Conservation (phyloP, 2,329 filamentous ascomycete genomes). For the Lithohypha guttulata region DNA sequence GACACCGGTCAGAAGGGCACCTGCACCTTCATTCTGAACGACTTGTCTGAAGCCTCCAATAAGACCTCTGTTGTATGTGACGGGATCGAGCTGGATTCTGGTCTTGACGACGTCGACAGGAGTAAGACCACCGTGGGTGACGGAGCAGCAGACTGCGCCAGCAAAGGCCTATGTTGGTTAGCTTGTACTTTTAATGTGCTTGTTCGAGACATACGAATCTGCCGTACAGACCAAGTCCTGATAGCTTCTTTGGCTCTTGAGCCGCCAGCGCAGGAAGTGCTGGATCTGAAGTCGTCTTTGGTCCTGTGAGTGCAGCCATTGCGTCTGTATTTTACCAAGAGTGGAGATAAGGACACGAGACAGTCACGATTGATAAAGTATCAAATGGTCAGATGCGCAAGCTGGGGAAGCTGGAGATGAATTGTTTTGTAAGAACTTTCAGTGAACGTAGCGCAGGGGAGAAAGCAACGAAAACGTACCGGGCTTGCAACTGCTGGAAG, state of each 20-base stretch:
- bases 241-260: conserved; percentile 43
- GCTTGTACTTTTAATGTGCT: neutral
- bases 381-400: no score
- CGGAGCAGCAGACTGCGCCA: conserved; percentile 92
- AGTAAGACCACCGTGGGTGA: conserved; percentile 94
- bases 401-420: no score
- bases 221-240: conserved; percentile 69
- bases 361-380: no score
- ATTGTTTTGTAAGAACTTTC: no score
- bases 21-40: conserved; percentile 71
- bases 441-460: no score
- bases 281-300: conserved; percentile 41
- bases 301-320: conserved; percentile 35
- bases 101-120: conserved; percentile 99
- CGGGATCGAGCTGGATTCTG: conserved; percentile 83
- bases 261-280: conserved; percentile 38
- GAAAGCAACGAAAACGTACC: no score
- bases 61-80: conserved; percentile 78
- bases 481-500: no score
- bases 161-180: conserved; percentile 55
- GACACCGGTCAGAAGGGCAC: conserved; percentile 73
- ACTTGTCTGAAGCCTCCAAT: conserved; percentile 81
- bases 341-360: no score
- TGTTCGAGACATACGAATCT: conserved; percentile 19
- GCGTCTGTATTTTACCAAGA: conserved; percentile 22